Percentiles rank a stretch among this genome's conserved stretches.
These are phyloP conservation scores for Phalaenopsis aphrodite DNA, from an alignment of 106 monocot genomes.

Conservation along the genomic window DNA sequence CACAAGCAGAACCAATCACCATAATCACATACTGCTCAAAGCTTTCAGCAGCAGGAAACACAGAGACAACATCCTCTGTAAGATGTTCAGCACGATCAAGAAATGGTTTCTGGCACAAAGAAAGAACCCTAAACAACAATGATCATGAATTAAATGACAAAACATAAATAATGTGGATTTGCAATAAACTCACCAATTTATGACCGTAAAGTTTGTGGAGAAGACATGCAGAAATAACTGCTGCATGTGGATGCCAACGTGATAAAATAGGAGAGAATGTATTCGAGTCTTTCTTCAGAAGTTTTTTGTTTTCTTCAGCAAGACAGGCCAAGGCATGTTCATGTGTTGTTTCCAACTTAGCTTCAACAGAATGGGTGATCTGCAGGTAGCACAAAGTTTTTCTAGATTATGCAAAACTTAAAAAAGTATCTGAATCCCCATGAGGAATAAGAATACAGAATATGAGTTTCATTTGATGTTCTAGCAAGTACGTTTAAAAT, in stretches of 20 bases:
- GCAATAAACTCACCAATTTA: constrained; percentile 62
- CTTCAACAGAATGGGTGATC: constrained; percentile 53
- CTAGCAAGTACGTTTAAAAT: not conserved
- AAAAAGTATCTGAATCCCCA: not conserved
- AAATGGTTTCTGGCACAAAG: constrained; percentile 83
- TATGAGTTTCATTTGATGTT: not conserved
- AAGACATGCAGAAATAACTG: constrained; percentile 73
- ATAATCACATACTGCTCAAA: constrained; percentile 75
- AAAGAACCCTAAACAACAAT: not conserved
- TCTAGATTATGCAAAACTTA: not conserved
- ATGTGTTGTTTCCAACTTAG: constrained; percentile 46
- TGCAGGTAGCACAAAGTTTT: constrained; percentile 15
- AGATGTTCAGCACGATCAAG: constrained; percentile 89
- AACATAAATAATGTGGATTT: not conserved
- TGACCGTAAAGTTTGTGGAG: constrained; percentile 86
- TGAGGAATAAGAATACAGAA: not conserved
- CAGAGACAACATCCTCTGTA: constrained; percentile 86
- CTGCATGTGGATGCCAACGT: constrained; percentile 63
- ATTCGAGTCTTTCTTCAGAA: constrained; percentile 76
- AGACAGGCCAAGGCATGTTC: constrained; percentile 76
- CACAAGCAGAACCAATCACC: constrained; percentile 65
- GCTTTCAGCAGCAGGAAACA: constrained; percentile 83
- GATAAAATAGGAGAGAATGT: constrained; percentile 66
- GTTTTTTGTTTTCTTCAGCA: constrained; percentile 77
- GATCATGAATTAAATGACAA: not conserved